Percentiles rank a stretch among this genome's conserved stretches.
phyloP scores from a whole-genome alignment of 768 basidiomycete genomes.

The Mycena pura region DNA sequence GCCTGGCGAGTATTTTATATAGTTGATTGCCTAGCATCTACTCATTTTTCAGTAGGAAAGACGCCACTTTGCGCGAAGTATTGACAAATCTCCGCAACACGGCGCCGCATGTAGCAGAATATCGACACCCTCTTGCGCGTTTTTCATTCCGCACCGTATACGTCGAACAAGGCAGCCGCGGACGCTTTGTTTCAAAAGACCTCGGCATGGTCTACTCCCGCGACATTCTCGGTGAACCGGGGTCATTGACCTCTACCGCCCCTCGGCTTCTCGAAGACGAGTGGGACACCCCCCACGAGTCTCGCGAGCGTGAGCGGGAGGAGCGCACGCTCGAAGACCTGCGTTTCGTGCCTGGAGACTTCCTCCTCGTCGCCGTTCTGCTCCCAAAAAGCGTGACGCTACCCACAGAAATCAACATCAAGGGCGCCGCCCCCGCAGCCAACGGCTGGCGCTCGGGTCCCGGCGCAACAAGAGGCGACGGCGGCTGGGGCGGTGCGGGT shows the following conservation, averaged over 20 bases:
- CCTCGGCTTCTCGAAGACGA: constrained; percentile 65
- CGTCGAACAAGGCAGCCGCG: constrained; percentile 75
- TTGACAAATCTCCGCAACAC: constrained; percentile 77
- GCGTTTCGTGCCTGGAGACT: constrained; percentile 83
- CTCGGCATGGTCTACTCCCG: constrained; percentile 84
- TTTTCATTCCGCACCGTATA: constrained; percentile 84
- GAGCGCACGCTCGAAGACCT: constrained; percentile 82
- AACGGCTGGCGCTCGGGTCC: constrained; percentile 42
- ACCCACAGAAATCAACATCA: constrained; percentile 60
- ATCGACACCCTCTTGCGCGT: constrained; percentile 81
- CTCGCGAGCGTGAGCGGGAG: constrained; percentile 57
- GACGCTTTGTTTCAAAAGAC: constrained; percentile 77
- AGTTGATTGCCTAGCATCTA: not conserved
- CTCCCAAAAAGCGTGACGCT: constrained; percentile 71
- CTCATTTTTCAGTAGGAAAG: constrained; percentile 60
- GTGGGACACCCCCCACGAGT: constrained; percentile 41
- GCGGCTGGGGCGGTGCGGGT: constrained; percentile 21
- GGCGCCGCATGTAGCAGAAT: constrained; percentile 71
- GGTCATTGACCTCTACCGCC: constrained; percentile 61
- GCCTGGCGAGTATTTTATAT: constrained; percentile 61
- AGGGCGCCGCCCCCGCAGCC: constrained; percentile 46
- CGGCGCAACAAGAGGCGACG: constrained; percentile 15
- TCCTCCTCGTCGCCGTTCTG: constrained; percentile 74
- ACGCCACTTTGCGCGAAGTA: constrained; percentile 81
- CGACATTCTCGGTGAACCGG: constrained; percentile 84